Base-by-base conservation (phyloP, 352 stramenopile genomes). In the Phytopythium vexans region DNA sequence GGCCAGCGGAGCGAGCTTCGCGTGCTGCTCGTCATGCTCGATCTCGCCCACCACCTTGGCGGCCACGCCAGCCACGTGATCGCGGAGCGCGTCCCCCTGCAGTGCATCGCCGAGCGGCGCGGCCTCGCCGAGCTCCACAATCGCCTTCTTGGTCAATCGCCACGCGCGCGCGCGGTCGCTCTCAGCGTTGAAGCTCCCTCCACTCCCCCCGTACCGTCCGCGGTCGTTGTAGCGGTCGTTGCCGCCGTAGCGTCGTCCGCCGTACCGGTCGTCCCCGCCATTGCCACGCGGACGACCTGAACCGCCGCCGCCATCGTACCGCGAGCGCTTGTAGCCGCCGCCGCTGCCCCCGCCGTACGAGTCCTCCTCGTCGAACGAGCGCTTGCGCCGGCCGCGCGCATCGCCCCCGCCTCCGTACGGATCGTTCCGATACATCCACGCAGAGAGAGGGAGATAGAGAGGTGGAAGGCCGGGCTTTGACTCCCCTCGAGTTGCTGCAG, bases 111-210 rank as follows among this genome's bases (percentile, higher is more conserved):
- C 68, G 2, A 65, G 33, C 43, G 60, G 52, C 8, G 60, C 43
- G 27, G 68, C 58, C 54, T 89, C 80, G 8, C 77, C 73, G 3
- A 92, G 66, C 56, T 92, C 79, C 37, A 94, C 65, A 41, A 92
- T 59, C 21, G 66, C 72, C 58, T 94, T 90, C 57, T 90, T 89
- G 33, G 76, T 67, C 43, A 92, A 54, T 6, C 82, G 79, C 82
- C 82, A 92, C 27, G 74, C 62, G 10, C 82, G 77, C 38, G 77
- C 79, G 39, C 74, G 64, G 44, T 92, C 79, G 59, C 76, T 90
- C 58, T 92, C 82, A 35, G 60, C 64, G 4, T 54, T 47, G 4
- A 55, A 42, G 7, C 52, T 44, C 3, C 32, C 8, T 6, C 47
- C 35, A 21, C 34, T 14, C 16, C 57, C 64, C 21, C 52, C 49